Base-by-base conservation (phyloP, 768 basidiomycete species). In the Tulasnella sp. region DNA sequence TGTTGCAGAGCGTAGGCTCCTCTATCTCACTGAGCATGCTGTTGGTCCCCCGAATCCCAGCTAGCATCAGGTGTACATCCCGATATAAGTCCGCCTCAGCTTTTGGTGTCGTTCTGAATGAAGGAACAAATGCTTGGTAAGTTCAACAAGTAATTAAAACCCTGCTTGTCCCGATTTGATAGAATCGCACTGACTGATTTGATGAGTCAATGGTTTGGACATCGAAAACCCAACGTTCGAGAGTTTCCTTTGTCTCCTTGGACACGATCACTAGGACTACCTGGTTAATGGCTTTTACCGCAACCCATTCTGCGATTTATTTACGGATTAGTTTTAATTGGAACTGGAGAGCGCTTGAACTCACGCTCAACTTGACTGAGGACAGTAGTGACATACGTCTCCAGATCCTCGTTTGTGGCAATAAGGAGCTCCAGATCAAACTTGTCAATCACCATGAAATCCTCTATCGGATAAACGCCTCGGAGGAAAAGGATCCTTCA, bases 11-110 rank as follows among this genome's bases (percentile, higher is more conserved):
- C 48, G 58, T 48, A 3, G 58, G 58, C 24, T 59, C 58, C 50
- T 59, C 45, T 45, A 59, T 59, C 9, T 59, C 58, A 42, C 58
- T 59, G 15, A 59, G 58, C 58, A 59, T 59, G 48, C 58, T 50
- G 29, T 32, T 59, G 17, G 58, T 59, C 7, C 58, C 58, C 10
- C 58, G 47, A 24, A 59, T 59, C 10, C 58, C 58, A 30, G 58
- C 58, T 4, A 59, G 34, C 58, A 59, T 59, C 3, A 48, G 47
- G 23, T 48, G 58, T 13, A 59, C 58, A n/a, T 59, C 58, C 7
- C 17, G 45, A 2, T 59, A 32, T n/a, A 59, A 19, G 13, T 59
- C 58, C 19, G 10, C 30, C 4, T 59, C 58, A 13, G 58, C 24
- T 32, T 59, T 59, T 19, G 58, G 50, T 32, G 29, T 9, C 19